Percentiles rank a stretch among this genome's conserved stretches.
Evolutionary conservation across 805 yeast genomes (phyloP).

Genomic region (fission yeast (Schizosaccharomyces pombe)): DNA sequence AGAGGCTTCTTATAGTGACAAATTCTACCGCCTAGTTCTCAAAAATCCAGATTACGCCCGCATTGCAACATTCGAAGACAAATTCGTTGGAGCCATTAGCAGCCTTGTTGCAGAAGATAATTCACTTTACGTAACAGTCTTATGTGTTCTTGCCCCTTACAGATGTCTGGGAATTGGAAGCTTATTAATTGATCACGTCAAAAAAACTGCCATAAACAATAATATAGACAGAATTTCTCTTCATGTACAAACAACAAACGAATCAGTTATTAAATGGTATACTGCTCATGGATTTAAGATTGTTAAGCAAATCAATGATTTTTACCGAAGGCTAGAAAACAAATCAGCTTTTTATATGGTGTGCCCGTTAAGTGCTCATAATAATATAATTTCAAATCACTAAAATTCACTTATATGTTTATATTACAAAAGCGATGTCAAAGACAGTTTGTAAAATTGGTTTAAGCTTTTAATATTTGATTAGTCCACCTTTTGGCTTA

Average conservation of each 20-base stretch:
- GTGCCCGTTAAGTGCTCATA: too few relatives aligned
- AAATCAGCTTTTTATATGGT: neutral
- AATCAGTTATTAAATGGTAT: conserved; percentile 28
- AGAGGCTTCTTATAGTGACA: conserved; percentile 28
- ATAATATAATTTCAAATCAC: too few relatives aligned
- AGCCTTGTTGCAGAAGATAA: conserved; percentile 20
- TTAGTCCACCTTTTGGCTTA: too few relatives aligned
- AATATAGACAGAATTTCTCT: conserved; percentile 30
- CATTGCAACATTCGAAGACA: conserved; percentile 40
- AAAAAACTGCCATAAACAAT: conserved; percentile 30
- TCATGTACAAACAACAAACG: conserved; percentile 29
- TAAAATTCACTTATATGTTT: too few relatives aligned
- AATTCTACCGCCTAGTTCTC: conserved; percentile 28
- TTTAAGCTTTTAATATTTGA: too few relatives aligned
- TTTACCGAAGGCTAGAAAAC: conserved; percentile 16
- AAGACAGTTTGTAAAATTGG: too few relatives aligned
- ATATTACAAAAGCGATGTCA: too few relatives aligned
- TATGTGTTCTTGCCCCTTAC: conserved; percentile 47
- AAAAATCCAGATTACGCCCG: conserved; percentile 27
- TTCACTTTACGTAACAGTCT: conserved; percentile 34
- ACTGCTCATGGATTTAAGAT: conserved; percentile 25
- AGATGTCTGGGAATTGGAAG: conserved; percentile 38
- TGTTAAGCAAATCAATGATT: conserved; percentile 20
- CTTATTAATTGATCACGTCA: conserved; percentile 31
- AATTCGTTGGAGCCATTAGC: conserved; percentile 59